Evolutionary conservation across 2,329 filamentous ascomycete genomes (phyloP).

Genomic region (Exserohilum turcica): DNA sequence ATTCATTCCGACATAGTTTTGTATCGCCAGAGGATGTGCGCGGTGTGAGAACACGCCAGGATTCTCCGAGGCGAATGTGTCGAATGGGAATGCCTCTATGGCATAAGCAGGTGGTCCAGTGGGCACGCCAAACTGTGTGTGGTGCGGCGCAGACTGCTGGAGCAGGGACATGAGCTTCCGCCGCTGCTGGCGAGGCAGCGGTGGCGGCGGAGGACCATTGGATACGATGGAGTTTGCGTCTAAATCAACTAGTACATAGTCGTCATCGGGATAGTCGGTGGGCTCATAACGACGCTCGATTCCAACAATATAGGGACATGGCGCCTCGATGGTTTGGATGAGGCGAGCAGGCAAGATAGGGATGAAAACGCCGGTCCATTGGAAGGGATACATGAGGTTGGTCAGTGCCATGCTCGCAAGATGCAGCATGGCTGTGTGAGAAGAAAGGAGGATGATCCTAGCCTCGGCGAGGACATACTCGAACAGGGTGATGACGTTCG

Average conservation of each 20-base stretch:
- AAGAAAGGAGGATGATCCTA: slow-evolving; percentile 93
- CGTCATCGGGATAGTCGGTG: slow-evolving; percentile 86
- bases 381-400: slow-evolving; percentile 84
- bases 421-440: slow-evolving; percentile 94
- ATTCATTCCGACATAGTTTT: slow-evolving; percentile 86
- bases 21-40: slow-evolving; percentile 72
- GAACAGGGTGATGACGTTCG: slow-evolving; percentile 89
- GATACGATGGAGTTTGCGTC: slow-evolving; percentile 90
- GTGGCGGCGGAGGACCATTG: slow-evolving; percentile 73
- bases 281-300: slow-evolving; percentile 90
- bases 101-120: slow-evolving; percentile 92
- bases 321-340: slow-evolving; percentile 88
- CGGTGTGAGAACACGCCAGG: slow-evolving; percentile 76
- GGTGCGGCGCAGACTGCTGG: slow-evolving; percentile 88
- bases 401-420: slow-evolving; percentile 86
- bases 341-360: slow-evolving; percentile 86
- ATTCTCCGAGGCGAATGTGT: slow-evolving; percentile 88
- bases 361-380: slow-evolving; percentile 94
- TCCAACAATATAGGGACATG: slow-evolving; percentile 95
- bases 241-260: slow-evolving; percentile 92
- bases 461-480: slow-evolving; percentile 93
- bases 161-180: slow-evolving; percentile 87
- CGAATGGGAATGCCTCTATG: slow-evolving; percentile 87
- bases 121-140: slow-evolving; percentile 81
- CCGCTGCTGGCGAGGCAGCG: slow-evolving; percentile 84